Percentiles rank a stretch among this genome's conserved stretches.
Conservation (phyloP, 2,329 filamentous ascomycete genomes). For the Arthrinium phaeospermum region DNA sequence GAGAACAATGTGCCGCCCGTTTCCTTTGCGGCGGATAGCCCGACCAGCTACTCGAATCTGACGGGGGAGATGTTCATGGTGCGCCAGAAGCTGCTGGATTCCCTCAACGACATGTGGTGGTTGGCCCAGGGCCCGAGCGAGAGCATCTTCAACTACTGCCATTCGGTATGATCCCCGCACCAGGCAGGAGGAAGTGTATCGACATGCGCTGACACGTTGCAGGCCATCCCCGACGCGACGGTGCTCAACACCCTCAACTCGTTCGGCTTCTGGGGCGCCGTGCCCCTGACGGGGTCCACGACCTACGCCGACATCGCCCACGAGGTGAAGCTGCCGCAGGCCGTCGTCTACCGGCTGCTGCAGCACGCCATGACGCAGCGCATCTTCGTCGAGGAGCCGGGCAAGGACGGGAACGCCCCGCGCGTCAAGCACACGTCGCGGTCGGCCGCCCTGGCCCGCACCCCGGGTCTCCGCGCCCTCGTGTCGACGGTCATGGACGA, state of each 20-base stretch:
- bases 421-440: constrained; percentile 44
- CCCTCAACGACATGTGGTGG: constrained; percentile 52
- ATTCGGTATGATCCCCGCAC: constrained; percentile 39
- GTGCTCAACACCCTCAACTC: constrained; percentile 54
- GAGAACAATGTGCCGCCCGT: constrained; percentile 50
- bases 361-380: constrained; percentile 46
- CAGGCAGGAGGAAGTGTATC: not conserved
- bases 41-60: constrained; percentile 47
- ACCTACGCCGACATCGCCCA: constrained; percentile 48
- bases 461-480: constrained; percentile 41
- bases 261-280: constrained; percentile 58
- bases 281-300: constrained; percentile 53
- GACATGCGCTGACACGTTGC: constrained; percentile 20
- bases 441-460: constrained; percentile 44
- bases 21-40: constrained; percentile 50
- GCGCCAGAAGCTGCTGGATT: constrained; percentile 50
- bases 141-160: constrained; percentile 52
- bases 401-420: constrained; percentile 23
- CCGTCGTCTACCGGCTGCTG: constrained; percentile 45
- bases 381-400: constrained; percentile 41
- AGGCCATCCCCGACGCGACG: constrained; percentile 51
- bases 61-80: constrained; percentile 49
- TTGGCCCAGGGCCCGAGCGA: constrained; percentile 55
- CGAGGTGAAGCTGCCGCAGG: constrained; percentile 43
- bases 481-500: constrained; percentile 46